Evolutionary conservation across 2,329 filamentous ascomycete species (phyloP), one percentile per base, ranked within the genome.

Genomic region (Penicillium rolfsii): DNA sequence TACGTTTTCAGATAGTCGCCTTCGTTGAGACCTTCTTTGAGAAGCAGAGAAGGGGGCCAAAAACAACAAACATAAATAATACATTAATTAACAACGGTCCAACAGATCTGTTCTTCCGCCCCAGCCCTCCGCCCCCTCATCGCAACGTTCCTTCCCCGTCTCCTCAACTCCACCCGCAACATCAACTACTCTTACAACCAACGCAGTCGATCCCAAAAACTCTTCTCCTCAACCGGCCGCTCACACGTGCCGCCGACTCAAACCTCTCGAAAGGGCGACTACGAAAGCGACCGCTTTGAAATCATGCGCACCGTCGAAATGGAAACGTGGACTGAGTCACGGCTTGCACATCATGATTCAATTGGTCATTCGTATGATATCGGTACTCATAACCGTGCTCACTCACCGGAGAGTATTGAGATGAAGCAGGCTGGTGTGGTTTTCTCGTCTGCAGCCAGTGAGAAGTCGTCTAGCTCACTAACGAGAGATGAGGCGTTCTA

Each of bases 251-350:
- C 55, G 30, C 11, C 55, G 41, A 41, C 24, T 14, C 43, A 53
- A n/a, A 61, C 45, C 19, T 60, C 57, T 3, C 65, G 61, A 16
- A 67, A 60, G 19, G 60, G 60, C 33, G 63, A 60, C 7, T 63
- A 61, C 40, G 63, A 66, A 48, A 66, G 62, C 9, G 68, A 70
- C 52, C 72, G 67, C 2, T 66, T 75, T 30, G 71, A 71, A 52
- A 71, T 76, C 16, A 61, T 76, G 54, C 73, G 74, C 24, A 76
- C 75, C 5, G 68, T 77, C 1, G 75, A 77, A 57, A 71, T 77
- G 69, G 69, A 76, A 35, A 74, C 67, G 1, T 75, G 70, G 66
- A 66, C 68, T 11, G 73, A 76, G 50, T 63, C 67, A 4, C 61
- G 69, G 33, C 59, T 57, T 12, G 56, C 58, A 4, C 58, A 57